phyloP scores from a whole-genome alignment of 352 stramenopile genomes.

The Pythium utonaiense region DNA sequence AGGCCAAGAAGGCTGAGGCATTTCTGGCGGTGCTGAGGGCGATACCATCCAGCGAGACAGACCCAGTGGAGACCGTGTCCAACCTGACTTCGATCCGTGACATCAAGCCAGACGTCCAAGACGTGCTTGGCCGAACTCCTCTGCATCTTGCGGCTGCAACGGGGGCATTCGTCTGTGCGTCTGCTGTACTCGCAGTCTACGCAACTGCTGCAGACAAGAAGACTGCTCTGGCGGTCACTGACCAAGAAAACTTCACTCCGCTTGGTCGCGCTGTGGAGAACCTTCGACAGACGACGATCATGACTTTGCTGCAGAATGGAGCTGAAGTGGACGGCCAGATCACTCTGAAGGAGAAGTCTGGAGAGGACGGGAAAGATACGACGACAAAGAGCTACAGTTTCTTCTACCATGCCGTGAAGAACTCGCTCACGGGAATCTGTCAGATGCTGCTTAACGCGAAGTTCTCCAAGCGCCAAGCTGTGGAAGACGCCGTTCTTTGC shows the following conservation, averaged over 20 bases:
- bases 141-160: slow-evolving; percentile 70
- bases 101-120: slow-evolving; percentile 35
- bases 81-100: slow-evolving; percentile 53
- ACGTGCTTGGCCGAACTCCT: slow-evolving; percentile 50
- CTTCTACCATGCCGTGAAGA: slow-evolving; percentile 74
- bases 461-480: slow-evolving; percentile 66
- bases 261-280: slow-evolving; percentile 53
- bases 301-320: slow-evolving; percentile 65
- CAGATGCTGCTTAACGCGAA: slow-evolving; percentile 74
- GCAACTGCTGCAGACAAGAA: slow-evolving; percentile 24
- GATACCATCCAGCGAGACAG: slow-evolving; percentile 43
- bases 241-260: slow-evolving; percentile 49
- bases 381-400: slow-evolving; percentile 45
- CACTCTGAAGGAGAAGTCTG: slow-evolving; percentile 22
- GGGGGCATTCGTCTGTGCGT: slow-evolving; percentile 70
- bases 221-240: slow-evolving; percentile 31
- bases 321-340: slow-evolving; percentile 53
- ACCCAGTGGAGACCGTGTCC: slow-evolving; percentile 76
- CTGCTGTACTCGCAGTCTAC: slow-evolving; percentile 44
- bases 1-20: slow-evolving; percentile 38
- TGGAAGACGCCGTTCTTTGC: slow-evolving; percentile 67
- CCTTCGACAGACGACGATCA: slow-evolving; percentile 68
- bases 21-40: slow-evolving; percentile 37
- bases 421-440: slow-evolving; percentile 67
- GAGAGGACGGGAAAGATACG: background rate